phyloP scores from a whole-genome alignment of 768 basidiomycete species.

The Coprinopsis strossmayeri region DNA sequence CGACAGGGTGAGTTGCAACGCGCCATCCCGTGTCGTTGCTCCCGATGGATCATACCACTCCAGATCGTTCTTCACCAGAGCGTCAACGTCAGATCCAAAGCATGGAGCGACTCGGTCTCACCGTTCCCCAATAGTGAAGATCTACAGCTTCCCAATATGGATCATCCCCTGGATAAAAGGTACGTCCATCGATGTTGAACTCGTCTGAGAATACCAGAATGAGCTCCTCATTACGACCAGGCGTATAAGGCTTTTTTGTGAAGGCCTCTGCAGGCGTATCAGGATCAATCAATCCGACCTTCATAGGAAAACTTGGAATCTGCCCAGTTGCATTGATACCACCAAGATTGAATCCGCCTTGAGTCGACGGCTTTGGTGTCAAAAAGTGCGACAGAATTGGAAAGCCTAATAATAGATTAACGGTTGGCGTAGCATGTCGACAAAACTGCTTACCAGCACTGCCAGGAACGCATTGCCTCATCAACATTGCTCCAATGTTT shows the following conservation, averaged over 20 bases:
- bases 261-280: slow-evolving; percentile 58
- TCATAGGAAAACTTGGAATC: slow-evolving; percentile 4
- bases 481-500: background rate
- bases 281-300: slow-evolving; percentile 54
- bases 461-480: background rate
- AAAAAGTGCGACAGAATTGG: slow-evolving; percentile 44
- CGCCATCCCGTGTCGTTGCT: slow-evolving; percentile 64
- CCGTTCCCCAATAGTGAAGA: slow-evolving; percentile 64
- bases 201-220: slow-evolving; percentile 75
- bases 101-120: slow-evolving; percentile 21
- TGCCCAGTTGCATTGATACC: slow-evolving; percentile 70
- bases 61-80: slow-evolving; percentile 39
- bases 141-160: slow-evolving; percentile 58
- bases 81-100: background rate
- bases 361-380: slow-evolving; percentile 30
- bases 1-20: slow-evolving; percentile 63
- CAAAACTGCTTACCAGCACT: background rate
- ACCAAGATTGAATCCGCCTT: slow-evolving; percentile 63
- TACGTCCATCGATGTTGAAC: slow-evolving; percentile 67
- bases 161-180: slow-evolving; percentile 66
- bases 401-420: slow-evolving; percentile 26
- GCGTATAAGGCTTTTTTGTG: slow-evolving; percentile 46
- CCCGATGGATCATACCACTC: slow-evolving; percentile 75
- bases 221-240: slow-evolving; percentile 33
- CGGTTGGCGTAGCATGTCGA: background rate